These are phyloP conservation scores for Spizellomyces sp. DNA, from an alignment of 192 early-diverging fungal species.

Conservation along the genomic window DNA sequence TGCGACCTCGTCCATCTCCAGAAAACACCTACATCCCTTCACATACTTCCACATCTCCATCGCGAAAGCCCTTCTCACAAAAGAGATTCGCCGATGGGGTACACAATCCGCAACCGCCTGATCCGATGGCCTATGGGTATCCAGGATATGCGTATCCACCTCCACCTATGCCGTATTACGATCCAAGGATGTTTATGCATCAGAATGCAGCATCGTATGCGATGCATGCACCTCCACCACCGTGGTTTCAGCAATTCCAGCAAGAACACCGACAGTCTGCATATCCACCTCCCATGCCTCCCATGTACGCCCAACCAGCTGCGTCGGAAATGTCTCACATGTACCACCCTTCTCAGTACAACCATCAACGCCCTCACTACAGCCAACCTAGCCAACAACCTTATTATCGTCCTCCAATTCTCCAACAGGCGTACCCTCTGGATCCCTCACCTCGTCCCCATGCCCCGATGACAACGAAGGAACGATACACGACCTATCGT, in stretches of 20 bases:
- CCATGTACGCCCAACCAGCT: background rate
- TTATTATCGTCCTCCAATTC: background rate
- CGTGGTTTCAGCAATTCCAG: constrained; percentile 4
- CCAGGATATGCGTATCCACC: too few species aligned
- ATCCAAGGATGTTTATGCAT: background rate
- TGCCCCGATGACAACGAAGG: background rate
- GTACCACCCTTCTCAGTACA: background rate
- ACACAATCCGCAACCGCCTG: too few species aligned
- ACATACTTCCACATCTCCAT: too few species aligned
- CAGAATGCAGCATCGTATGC: background rate
- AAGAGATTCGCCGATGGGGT: too few species aligned
- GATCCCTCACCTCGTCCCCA: background rate
- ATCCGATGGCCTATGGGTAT: too few species aligned
- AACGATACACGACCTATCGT: constrained; percentile 8
- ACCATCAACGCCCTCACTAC: background rate
- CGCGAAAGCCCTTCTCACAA: too few species aligned
- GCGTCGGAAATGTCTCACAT: background rate
- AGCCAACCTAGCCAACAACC: background rate
- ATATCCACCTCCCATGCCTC: background rate
- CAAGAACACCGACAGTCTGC: background rate
- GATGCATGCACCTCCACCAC: background rate
- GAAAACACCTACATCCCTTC: too few species aligned
- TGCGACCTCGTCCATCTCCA: too few species aligned
- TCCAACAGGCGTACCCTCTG: background rate
- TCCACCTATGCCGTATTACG: too few species aligned